phyloP scores from a whole-genome alignment of 805 yeast genomes.

The Starmerella bombi region DNA sequence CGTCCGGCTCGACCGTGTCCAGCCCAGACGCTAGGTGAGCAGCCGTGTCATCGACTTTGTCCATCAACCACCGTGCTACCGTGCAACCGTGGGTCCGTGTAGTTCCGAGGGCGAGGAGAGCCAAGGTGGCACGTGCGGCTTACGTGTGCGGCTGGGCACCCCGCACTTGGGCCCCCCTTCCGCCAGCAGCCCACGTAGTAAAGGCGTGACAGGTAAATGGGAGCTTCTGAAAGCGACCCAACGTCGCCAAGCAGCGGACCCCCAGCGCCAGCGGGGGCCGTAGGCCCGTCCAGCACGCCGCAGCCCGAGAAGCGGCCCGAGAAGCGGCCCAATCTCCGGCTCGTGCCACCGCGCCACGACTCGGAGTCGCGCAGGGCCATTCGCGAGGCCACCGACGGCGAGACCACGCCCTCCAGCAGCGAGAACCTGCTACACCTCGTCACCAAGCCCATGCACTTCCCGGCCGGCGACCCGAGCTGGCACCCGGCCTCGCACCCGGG shows the following conservation, averaged over 20 bases:
- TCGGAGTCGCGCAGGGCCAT: background rate
- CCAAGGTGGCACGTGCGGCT: no score
- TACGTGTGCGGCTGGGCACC: slow-evolving; percentile 1
- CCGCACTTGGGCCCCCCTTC: background rate
- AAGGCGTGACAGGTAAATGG: background rate
- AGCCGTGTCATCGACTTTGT: slow-evolving; percentile 28
- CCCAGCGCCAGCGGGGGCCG: slow-evolving; percentile 1
- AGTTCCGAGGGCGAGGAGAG: no score
- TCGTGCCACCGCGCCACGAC: slow-evolving; percentile 1
- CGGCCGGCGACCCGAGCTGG: no score
- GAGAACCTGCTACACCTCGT: no score
- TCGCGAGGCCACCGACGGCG: background rate
- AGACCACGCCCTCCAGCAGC: no score
- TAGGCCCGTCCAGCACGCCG: slow-evolving; percentile 1
- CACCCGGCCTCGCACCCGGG: background rate
- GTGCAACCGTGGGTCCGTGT: no score
- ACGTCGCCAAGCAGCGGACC: background rate
- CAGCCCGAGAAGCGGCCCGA: no score
- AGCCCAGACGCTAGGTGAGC: slow-evolving; percentile 17
- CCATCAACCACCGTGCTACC: slow-evolving; percentile 20
- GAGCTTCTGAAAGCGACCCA: background rate
- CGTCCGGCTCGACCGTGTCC: slow-evolving; percentile 36
- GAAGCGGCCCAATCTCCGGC: slow-evolving; percentile 2
- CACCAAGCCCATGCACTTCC: no score
- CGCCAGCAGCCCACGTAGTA: background rate